phyloP scores from a whole-genome alignment of 1,284 basidiomycete species.

The Prillingera fragicola region DNA sequence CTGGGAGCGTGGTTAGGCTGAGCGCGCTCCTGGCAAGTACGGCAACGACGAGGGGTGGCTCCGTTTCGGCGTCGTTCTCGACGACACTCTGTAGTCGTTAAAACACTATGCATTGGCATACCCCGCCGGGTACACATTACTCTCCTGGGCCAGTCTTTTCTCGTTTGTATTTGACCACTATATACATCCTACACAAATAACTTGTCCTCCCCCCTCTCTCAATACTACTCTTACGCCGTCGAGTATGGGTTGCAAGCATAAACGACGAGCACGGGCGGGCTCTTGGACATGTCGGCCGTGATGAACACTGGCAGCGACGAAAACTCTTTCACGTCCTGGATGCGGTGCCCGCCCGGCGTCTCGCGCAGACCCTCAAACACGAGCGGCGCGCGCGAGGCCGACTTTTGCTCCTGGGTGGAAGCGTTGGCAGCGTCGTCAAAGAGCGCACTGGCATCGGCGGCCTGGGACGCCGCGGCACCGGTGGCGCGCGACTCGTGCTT shows the following conservation, averaged over 20 bases:
- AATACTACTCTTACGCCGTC: neutral
- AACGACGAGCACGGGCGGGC: constrained; percentile 79
- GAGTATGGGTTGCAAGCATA: constrained; percentile 29
- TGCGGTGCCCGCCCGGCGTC: constrained; percentile 70
- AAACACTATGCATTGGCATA: no score
- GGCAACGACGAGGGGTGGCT: no score
- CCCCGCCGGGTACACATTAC: no score
- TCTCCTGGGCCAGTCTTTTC: no score
- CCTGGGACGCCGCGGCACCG: constrained; percentile 59
- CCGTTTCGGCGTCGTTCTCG: no score
- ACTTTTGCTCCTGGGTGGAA: constrained; percentile 69
- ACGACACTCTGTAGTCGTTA: no score
- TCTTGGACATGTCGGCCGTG: constrained; percentile 87
- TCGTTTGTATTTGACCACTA: no score
- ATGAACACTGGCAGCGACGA: constrained; percentile 89
- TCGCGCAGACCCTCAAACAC: constrained; percentile 71
- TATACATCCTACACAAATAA: constrained; percentile 1
- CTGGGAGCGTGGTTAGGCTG: no score
- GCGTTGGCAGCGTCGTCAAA: constrained; percentile 67
- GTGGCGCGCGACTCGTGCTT: constrained; percentile 71
- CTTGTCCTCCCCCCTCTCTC: neutral
- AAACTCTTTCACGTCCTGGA: constrained; percentile 85
- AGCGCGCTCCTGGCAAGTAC: no score
- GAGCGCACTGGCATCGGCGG: constrained; percentile 72
- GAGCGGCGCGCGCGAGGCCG: constrained; percentile 61